Percentiles rank a stretch among this genome's conserved stretches.
Evolutionary conservation across 1,284 basidiomycete genomes (phyloP).

Genomic region (Schizophyllum commune): DNA sequence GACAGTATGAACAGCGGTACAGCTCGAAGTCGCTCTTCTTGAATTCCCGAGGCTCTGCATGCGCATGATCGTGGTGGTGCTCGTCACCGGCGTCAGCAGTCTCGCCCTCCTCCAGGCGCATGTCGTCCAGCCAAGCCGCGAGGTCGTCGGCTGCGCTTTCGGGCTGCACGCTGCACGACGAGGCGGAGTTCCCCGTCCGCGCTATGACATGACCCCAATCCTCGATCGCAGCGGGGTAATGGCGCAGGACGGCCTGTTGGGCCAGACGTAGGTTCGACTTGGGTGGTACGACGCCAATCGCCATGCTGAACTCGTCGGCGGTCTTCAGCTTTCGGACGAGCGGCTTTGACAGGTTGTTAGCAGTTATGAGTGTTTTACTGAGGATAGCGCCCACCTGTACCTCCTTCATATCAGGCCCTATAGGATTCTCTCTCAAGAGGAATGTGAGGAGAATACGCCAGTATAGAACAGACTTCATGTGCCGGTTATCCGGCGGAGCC

Average conservation of each 20-base stretch:
- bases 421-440: slow-evolving; percentile 37
- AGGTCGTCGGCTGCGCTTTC: slow-evolving; percentile 45
- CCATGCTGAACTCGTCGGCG: slow-evolving; percentile 39
- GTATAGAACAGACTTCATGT: slow-evolving; percentile 48
- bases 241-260: slow-evolving; percentile 35
- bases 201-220: slow-evolving; percentile 38
- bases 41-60: slow-evolving; percentile 2
- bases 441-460: slow-evolving; percentile 51
- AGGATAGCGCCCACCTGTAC: slow-evolving; percentile 30
- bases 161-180: slow-evolving; percentile 16
- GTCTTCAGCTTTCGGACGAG: slow-evolving; percentile 35
- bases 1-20: slow-evolving; percentile 51
- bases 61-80: background rate
- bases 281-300: slow-evolving; percentile 35
- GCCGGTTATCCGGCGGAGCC: slow-evolving; percentile 52
- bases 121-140: slow-evolving; percentile 45
- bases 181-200: slow-evolving; percentile 19
- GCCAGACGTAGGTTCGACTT: slow-evolving; percentile 43
- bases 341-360: slow-evolving; percentile 22
- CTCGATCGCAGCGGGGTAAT: slow-evolving; percentile 31
- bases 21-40: slow-evolving; percentile 27
- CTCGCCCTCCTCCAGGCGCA: slow-evolving; percentile 32
- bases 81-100: slow-evolving; percentile 2
- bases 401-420: slow-evolving; percentile 39
- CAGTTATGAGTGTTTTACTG: background rate